Percentiles rank a stretch among this genome's conserved stretches.
These are phyloP conservation scores for Lactarius trivialis DNA, from an alignment of 768 basidiomycete genomes.

Conservation along the genomic window DNA sequence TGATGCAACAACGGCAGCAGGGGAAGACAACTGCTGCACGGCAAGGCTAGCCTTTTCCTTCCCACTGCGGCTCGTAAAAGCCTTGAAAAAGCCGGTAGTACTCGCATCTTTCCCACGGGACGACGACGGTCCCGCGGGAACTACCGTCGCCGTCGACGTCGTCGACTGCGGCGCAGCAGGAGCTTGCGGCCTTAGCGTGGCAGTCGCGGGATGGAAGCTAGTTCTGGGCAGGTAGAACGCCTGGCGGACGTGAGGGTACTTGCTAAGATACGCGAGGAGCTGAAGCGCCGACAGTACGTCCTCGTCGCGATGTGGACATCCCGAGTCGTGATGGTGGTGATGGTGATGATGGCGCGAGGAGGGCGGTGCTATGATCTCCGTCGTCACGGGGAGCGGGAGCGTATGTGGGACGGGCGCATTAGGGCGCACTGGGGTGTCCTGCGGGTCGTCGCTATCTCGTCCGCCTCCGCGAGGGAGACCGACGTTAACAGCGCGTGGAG, in stretches of 20 bases:
- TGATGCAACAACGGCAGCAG: slow-evolving; percentile 25
- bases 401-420: slow-evolving; percentile 21
- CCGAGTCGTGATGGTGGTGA: slow-evolving; percentile 34
- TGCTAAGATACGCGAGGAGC: slow-evolving; percentile 91
- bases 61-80: slow-evolving; percentile 44
- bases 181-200: slow-evolving; percentile 25
- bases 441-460: slow-evolving; percentile 22
- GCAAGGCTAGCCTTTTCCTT: slow-evolving; percentile 35
- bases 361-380: slow-evolving; percentile 18
- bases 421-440: slow-evolving; percentile 20
- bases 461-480: slow-evolving; percentile 40
- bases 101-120: slow-evolving; percentile 10
- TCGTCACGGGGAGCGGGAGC: slow-evolving; percentile 18
- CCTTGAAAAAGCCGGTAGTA: slow-evolving; percentile 36
- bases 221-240: slow-evolving; percentile 86
- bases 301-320: slow-evolving; percentile 83
- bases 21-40: slow-evolving; percentile 6
- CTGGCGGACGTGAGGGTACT: slow-evolving; percentile 95
- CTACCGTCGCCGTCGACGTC: no score
- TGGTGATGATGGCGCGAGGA: slow-evolving; percentile 29
- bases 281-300: slow-evolving; percentile 88
- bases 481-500: slow-evolving; percentile 56
- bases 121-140: slow-evolving; percentile 16
- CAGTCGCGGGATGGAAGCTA: slow-evolving; percentile 76
- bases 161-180: slow-evolving; percentile 8